Conservation (phyloP, 2,329 filamentous ascomycete genomes). For the Neofusicoccum umdonicola region DNA sequence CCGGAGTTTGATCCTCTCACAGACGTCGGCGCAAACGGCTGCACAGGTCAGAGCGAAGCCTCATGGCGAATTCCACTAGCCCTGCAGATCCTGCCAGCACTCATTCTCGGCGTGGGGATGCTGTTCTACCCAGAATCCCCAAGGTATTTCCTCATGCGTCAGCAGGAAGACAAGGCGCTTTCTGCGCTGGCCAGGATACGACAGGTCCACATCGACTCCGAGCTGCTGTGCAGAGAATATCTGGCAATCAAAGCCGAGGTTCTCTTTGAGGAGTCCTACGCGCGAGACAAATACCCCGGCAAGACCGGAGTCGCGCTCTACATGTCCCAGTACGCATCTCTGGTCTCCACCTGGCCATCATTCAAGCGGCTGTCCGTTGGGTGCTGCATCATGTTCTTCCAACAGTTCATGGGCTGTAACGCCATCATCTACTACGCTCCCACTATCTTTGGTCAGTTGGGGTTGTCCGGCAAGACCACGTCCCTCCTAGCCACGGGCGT, state of each 20-base stretch:
- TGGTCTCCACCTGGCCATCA: slow-evolving; percentile 34
- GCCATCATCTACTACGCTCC: slow-evolving; percentile 51
- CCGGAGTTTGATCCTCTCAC: slow-evolving; percentile 39
- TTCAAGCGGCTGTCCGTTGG: background rate
- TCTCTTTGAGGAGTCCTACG: slow-evolving; percentile 20
- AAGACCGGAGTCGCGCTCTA: background rate
- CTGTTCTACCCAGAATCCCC: slow-evolving; percentile 77
- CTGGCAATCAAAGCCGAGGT: slow-evolving; percentile 7
- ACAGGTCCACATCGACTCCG: slow-evolving; percentile 66
- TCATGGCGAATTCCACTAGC: slow-evolving; percentile 72
- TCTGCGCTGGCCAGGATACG: slow-evolving; percentile 62
- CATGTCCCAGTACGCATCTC: slow-evolving; percentile 30
- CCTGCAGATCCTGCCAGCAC: slow-evolving; percentile 73
- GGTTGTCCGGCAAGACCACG: slow-evolving; percentile 27
- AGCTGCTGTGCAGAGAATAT: slow-evolving; percentile 68
- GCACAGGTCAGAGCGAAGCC: slow-evolving; percentile 29
- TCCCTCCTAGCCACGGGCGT: slow-evolving; percentile 52
- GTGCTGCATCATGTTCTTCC: slow-evolving; percentile 24
- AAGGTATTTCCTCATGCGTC: slow-evolving; percentile 76
- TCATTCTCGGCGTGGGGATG: slow-evolving; percentile 68
- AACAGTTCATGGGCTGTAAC: slow-evolving; percentile 49
- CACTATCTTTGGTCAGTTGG: slow-evolving; percentile 46
- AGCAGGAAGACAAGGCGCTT: slow-evolving; percentile 62
- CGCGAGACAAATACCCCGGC: slow-evolving; percentile 32
- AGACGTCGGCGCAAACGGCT: background rate